Conservation (phyloP, 2,329 filamentous ascomycete species). For the Botrytis cinerea region DNA sequence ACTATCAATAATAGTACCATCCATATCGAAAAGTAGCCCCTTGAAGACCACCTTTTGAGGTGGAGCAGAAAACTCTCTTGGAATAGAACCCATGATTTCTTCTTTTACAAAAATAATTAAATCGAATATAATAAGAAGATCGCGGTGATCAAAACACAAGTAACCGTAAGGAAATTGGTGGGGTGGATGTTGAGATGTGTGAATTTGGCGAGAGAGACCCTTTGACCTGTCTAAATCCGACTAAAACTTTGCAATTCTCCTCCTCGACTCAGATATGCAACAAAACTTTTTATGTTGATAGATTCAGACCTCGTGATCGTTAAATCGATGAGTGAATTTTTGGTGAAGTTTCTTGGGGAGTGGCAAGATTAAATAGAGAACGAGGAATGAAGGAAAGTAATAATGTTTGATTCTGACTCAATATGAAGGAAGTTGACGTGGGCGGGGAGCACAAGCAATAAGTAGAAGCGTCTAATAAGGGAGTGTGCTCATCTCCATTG, state of each 20-base stretch:
- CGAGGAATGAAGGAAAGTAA: neutral
- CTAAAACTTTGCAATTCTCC: conserved; percentile 11
- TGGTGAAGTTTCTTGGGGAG: neutral
- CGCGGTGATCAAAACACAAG: conserved; percentile 27
- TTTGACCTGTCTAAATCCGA: conserved; percentile 6
- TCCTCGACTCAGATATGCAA: conserved; percentile 26
- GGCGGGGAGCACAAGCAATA: conserved; percentile 23
- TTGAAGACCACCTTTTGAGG: conserved; percentile 36
- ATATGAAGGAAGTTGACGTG: conserved; percentile 9
- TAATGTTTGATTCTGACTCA: neutral
- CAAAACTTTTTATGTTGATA: conserved; percentile 24
- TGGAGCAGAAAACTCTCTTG: conserved; percentile 30
- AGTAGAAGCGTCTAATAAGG: conserved; percentile 17
- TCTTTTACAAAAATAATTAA: neutral
- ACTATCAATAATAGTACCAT: conserved; percentile 78
- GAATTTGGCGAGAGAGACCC: conserved; percentile 23
- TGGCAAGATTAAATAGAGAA: neutral
- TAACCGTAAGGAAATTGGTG: conserved; percentile 32
- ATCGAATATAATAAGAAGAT: neutral
- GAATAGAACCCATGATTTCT: conserved; percentile 34
- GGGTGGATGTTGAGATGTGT: conserved; percentile 34
- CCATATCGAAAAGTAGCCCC: conserved; percentile 63
- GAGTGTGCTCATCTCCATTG: conserved; percentile 12
- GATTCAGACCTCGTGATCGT: conserved; percentile 20
- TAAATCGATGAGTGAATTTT: neutral